Evolutionary conservation across 73 alveolate genomes (phyloP).

Genomic region (Stentor coeruleus): DNA sequence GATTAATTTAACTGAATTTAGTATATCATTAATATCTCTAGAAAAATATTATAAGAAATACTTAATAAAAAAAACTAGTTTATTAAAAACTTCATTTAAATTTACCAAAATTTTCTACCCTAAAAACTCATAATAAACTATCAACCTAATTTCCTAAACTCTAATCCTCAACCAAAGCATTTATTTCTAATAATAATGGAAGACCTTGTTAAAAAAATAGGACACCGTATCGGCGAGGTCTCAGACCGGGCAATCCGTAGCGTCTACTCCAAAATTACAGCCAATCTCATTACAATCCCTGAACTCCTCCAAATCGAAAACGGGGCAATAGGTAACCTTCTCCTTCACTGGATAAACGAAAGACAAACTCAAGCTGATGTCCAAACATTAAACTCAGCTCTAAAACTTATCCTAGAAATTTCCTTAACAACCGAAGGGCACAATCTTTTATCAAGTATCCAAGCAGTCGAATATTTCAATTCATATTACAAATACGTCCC

Average conservation of each 20-base stretch:
- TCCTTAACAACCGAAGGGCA: background rate
- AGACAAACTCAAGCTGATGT: constrained; percentile 7
- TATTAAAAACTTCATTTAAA: too few relatives aligned
- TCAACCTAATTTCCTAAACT: too few relatives aligned
- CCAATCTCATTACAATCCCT: background rate
- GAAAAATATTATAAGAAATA: too few relatives aligned
- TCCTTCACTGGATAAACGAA: background rate
- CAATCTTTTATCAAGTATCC: background rate
- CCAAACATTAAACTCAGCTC: constrained; percentile 17
- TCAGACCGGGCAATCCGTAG: constrained; percentile 18
- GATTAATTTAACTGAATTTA: too few relatives aligned
- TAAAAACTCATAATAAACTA: too few relatives aligned
- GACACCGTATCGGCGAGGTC: constrained; percentile 6
- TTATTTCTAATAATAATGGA: too few relatives aligned
- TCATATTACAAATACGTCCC: constrained; percentile 21
- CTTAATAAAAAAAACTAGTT: too few relatives aligned
- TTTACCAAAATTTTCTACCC: too few relatives aligned
- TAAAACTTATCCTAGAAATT: background rate
- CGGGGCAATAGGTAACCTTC: background rate
- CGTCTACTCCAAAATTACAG: constrained; percentile 3
- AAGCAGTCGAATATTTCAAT: background rate
- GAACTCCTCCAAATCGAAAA: background rate
- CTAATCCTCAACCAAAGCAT: too few relatives aligned
- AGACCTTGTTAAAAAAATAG: constrained; percentile 9
- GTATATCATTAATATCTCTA: too few relatives aligned